These are phyloP conservation scores for Colletotrichum musae DNA, from an alignment of 2,329 filamentous ascomycete genomes.

Conservation along the genomic window DNA sequence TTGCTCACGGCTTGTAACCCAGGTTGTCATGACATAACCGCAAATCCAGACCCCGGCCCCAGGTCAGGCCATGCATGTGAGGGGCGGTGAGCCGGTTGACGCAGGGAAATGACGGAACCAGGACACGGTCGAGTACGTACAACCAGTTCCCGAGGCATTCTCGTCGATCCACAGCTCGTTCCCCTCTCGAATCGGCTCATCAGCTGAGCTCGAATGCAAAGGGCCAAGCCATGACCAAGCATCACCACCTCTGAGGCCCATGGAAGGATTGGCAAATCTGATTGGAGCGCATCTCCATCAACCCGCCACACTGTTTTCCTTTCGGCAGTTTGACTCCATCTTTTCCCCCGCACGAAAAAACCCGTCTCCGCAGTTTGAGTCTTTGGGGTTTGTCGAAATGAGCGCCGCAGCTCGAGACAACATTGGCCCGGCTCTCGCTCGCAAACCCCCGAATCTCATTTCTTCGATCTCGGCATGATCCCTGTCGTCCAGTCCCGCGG, in stretches of 20 bases:
- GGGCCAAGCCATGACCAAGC: constrained; percentile 8
- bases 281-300: constrained; percentile 34
- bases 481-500: constrained; percentile 3
- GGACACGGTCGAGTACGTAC: background rate
- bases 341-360: constrained; percentile 26
- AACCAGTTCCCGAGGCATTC: background rate
- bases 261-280: background rate
- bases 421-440: constrained; percentile 32
- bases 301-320: constrained; percentile 2
- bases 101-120: background rate
- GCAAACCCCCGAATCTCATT: constrained; percentile 7
- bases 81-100: background rate
- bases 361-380: constrained; percentile 2
- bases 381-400: constrained; percentile 16
- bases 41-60: background rate
- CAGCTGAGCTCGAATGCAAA: background rate
- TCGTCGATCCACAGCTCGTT: constrained; percentile 6
- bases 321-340: constrained; percentile 23
- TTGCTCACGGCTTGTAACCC: too few relatives aligned
- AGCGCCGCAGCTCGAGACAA: constrained; percentile 27
- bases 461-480: constrained; percentile 18
- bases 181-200: background rate
- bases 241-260: background rate
- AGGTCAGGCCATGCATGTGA: background rate
- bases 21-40: background rate